A percentile compares a stretch with the other conserved stretches of the same genome.
Conservation (phyloP, 805 yeast species). For the Priceomyces melissophilus region DNA sequence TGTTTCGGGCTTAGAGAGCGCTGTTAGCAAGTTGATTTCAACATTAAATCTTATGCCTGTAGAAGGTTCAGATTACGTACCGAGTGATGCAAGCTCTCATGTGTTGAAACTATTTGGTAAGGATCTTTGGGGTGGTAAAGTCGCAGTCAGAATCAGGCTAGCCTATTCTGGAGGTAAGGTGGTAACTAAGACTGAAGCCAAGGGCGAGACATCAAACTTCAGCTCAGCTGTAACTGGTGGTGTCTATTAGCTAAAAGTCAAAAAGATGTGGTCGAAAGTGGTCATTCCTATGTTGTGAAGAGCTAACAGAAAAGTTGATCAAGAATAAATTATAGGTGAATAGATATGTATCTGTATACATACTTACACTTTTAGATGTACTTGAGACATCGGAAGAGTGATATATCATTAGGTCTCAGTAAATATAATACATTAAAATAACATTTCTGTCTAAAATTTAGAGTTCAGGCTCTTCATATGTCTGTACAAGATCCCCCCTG, state of each 20-base stretch:
- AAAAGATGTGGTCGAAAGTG: no score
- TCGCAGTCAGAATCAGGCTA: slow-evolving; percentile 48
- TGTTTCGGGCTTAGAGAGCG: slow-evolving; percentile 30
- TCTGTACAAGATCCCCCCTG: slow-evolving; percentile 36
- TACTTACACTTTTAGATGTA: no score
- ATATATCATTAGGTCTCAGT: no score
- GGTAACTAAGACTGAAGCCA: slow-evolving; percentile 55
- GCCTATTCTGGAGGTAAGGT: slow-evolving; percentile 56
- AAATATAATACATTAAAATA: not conserved
- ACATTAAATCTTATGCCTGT: slow-evolving; percentile 56
- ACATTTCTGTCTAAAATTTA: not conserved
- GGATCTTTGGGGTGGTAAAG: slow-evolving; percentile 58
- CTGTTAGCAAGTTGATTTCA: slow-evolving; percentile 49
- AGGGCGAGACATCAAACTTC: slow-evolving; percentile 46
- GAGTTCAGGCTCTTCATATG: slow-evolving; percentile 12
- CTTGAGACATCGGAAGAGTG: no score
- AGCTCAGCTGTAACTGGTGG: slow-evolving; percentile 52
- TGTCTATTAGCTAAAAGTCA: slow-evolving; percentile 1
- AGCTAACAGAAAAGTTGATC: no score
- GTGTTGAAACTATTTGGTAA: slow-evolving; percentile 80
- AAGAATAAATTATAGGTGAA: no score
- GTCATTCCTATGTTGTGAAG: no score
- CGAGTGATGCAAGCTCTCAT: slow-evolving; percentile 59
- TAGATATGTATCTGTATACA: no score
- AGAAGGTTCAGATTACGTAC: slow-evolving; percentile 68